Evolutionary conservation across 257 asterid species (phyloP).

Genomic region (Solanum virginianum): DNA sequence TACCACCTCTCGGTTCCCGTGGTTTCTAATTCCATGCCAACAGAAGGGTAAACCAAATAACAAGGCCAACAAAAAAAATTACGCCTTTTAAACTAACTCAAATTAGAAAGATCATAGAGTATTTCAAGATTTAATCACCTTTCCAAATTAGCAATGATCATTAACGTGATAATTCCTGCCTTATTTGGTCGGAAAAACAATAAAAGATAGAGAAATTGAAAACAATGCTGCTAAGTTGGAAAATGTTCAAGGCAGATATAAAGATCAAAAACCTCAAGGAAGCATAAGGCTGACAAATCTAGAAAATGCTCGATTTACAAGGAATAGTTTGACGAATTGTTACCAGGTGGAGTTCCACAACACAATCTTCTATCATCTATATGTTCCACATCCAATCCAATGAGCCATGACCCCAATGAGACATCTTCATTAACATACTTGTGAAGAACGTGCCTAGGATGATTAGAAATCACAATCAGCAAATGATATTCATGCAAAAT

Average conservation of each 20-base stretch:
- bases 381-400: conserved; percentile 90
- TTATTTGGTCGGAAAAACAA: neutral
- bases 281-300: neutral
- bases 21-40: neutral
- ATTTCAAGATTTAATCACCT: neutral
- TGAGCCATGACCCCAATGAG: conserved; percentile 81
- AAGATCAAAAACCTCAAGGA: neutral
- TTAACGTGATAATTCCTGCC: neutral
- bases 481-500: neutral
- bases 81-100: neutral
- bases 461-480: neutral
- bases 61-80: neutral
- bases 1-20: neutral
- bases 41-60: neutral
- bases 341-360: conserved; percentile 98
- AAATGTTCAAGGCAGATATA: neutral
- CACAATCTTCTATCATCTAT: conserved; percentile 86
- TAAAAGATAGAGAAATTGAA: neutral
- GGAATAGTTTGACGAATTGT: neutral
- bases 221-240: neutral
- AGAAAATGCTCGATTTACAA: neutral
- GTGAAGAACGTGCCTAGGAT: conserved; percentile 60
- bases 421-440: conserved; percentile 87
- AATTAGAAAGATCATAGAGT: neutral
- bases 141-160: neutral